Base-by-base conservation (phyloP, 192 early-diverging fungal species). In the Thamnidium elegans region DNA sequence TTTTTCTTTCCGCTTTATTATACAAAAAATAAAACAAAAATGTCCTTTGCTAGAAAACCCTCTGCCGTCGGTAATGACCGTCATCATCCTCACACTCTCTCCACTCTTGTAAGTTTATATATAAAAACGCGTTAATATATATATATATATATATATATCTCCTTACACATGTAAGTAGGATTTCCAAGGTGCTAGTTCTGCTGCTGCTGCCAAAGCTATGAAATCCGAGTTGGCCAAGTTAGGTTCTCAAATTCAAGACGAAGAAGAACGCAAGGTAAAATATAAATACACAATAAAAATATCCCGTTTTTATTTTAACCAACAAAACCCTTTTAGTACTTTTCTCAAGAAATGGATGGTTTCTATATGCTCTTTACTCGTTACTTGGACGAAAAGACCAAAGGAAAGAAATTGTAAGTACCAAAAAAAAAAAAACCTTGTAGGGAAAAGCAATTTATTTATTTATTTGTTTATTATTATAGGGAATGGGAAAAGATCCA, bases 401-500 rank as follows among this genome's bases (percentile, higher is more conserved):
- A 90, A 67, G 86, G 85, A 14, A 78, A 84, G 34, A 92, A 91
- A 73, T 79, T 95, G 89, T 92, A 81, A 77, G 77, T 60, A 11
- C n/a, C 21, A 45, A 55, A 47, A 50, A 31, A 20, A 47, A 47
- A 51, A 31, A 20, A 23, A 43, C 1, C 26, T 26, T 1, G 26
- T n/a, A n/a, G 26, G 26, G 26, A 3, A 14, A n/a, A 4, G 19
- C 31, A 7, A 17, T 20, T 45, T 50, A 31, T 31, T 47, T 21
- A 31, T 66, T 42, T 55, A 7, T 15, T 17, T 51, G 9, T 73
- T 23, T 34, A 36, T 52, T n/a, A n/a, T 59, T 15, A 23, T 11
- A 94, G 92, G 48, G 88, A 94, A 77, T 99, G 96, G 96, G 82
- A 90, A 66, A 92, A 92, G 75, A 91, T 99, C 62, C 88, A 93